Evolutionary conservation across 2,329 filamentous ascomycete species (phyloP), one percentile per base, ranked within the genome.

Genomic region (Exutisphaerella laricina): DNA sequence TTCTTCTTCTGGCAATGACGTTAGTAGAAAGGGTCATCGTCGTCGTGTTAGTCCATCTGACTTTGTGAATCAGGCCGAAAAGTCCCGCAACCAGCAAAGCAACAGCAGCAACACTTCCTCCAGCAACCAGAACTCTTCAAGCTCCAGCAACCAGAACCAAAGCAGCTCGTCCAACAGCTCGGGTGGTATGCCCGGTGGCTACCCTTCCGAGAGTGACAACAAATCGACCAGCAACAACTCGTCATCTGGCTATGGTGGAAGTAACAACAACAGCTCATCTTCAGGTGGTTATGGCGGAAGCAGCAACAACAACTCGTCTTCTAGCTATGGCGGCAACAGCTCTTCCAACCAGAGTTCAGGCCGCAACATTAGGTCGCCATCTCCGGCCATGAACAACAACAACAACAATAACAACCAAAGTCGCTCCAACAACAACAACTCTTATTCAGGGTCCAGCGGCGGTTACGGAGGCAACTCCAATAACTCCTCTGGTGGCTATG

Each of bases 1-100:
- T 20, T 26, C 34, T 3, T 18, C 20, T 13, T 22, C 33, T 13
- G 33, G 33, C 33, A 35, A 35, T 35, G 33, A 35, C 2, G 20
- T 20, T n/a, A 20, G 18, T 35, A 35, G 20, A 21, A 35, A 35
- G 14, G 33, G 33, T 14, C 33, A 23, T 21, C 33, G 33, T 13
- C 41, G 41, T 10, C 41, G 41, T 20, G 14, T 39, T 16, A 16
- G 16, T 20, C 34, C 41, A 12, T 33, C 28, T 34, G 41, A 44
- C 29, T 21, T 44, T 20, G 41, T 44, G 25, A 44, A 44, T 16
- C 41, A 44, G 29, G 41, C 35, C 26, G 34, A 44, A 29, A 44
- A 39, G 41, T 38, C 34, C 17, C 35, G 33, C 5, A 35, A 35
- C 33, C 33, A 34, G 31, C 31, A 34, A 17, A 17, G 23, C 4